Base-by-base conservation (phyloP, 148 eudicot species). In the Pharnaceum exiguum region DNA sequence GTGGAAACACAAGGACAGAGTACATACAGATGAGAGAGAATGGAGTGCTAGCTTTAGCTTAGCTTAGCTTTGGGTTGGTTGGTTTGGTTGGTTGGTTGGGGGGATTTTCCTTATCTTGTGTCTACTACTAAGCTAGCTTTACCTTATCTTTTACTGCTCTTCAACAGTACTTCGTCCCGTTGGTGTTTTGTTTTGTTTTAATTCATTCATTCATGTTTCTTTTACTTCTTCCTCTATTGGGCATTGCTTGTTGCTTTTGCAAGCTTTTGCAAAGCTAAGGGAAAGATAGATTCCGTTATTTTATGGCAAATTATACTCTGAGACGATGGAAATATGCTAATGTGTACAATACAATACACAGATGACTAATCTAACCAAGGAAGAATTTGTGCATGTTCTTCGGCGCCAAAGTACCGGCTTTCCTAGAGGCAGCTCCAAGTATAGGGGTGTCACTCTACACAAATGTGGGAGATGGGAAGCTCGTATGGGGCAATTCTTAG, bases 391-490 rank as follows among this genome's bases (percentile, higher is more conserved):
- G 69, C 98, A 91, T 58, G 94, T 91, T 38, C 86, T 91, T 23
- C 72, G 98, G 45, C 55, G 98, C 73, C 98, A 91, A 81, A 88
- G 98, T 52, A 91, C 88, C 47, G 98, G 98, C 2, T 91, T 81
- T 70, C 96, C 98, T 13, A 83, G 90, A 72, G 98, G 98, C 9
- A 87, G 96, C 68, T 91, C 98, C 52, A 91, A 91, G 73, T 91
- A 85, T 66, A 81, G 96, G 55, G 98, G 98, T 7, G 98, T 91
- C 15, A 91, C 98, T 33, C 79, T 91, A 77, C 98, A 91, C 73
- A 91, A 91, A 83, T 91, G 98, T 85, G 98, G 98, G 45, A 76
- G 96, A 81, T 91, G 98, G 98, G 98, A 91, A 70, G 98, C 98
- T 57, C 78, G 98, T 64, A 85, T 88, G 96, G 98, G 98, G 61